Evolutionary conservation across 2,329 filamentous ascomycete species (phyloP).

Genomic region (Hypocrella siamensis): DNA sequence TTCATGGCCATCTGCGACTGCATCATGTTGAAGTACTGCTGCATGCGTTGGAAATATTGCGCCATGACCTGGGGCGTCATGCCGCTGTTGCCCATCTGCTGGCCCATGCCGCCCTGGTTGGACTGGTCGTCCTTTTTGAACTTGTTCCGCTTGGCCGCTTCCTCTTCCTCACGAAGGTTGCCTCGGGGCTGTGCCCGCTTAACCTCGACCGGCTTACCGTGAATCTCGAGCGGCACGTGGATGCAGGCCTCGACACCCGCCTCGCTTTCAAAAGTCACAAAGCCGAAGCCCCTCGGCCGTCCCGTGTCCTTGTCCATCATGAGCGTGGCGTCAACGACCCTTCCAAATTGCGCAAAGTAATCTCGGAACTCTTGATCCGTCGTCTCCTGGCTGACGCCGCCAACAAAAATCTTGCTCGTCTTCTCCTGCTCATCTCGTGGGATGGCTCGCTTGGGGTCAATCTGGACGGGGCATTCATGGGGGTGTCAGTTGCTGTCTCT

Average conservation of each 20-base stretch:
- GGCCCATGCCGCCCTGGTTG: conserved; percentile 17
- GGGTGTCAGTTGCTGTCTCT: neutral
- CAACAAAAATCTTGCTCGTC: conserved; percentile 97
- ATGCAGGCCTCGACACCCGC: conserved; percentile 87
- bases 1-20: conserved; percentile 85
- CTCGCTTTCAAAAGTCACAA: conserved; percentile 95
- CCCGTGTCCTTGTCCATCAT: conserved; percentile 99
- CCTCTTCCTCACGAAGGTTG: conserved; percentile 84
- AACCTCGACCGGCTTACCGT: conserved; percentile 92
- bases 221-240: conserved; percentile 71
- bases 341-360: conserved; percentile 92
- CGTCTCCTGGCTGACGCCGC: conserved; percentile 91
- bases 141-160: conserved; percentile 45
- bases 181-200: conserved; percentile 95
- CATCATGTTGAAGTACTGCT: conserved; percentile 92
- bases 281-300: conserved; percentile 89
- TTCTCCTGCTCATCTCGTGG: conserved; percentile 96
- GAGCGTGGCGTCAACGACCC: conserved; percentile 89
- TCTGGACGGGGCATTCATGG: conserved; percentile 39
- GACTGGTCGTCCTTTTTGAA: conserved; percentile 37
- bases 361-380: conserved; percentile 92
- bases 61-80: conserved; percentile 98
- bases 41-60: conserved; percentile 96
- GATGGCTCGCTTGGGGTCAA: conserved; percentile 94
- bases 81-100: conserved; percentile 34